Base-by-base conservation (phyloP, 257 asterid genomes). In the Solanum medicagineum region DNA sequence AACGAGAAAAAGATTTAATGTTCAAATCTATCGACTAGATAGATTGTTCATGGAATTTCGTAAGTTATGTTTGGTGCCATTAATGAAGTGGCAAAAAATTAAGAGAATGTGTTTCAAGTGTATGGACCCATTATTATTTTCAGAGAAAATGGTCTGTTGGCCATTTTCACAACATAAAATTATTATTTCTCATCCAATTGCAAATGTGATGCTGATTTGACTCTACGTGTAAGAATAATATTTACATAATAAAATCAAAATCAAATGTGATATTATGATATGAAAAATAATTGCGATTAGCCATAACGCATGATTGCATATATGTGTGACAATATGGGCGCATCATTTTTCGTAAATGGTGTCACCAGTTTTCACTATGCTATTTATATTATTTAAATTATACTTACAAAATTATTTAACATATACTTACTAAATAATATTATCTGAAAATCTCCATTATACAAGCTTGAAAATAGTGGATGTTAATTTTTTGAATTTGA, bases 111-210 rank as follows among this genome's bases (percentile, higher is more conserved):
- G 40, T 36, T 84, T 73, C 57, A 13, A 73, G 40, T 45, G 81
- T n/a, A 73, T 20, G 57, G 29, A 24, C 84, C 80, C 83, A 79
- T 80, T 69, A 87, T 59, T 59, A n/a, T n/a, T n/a, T n/a, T 9
- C 8, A 42, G 17, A 14, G 80, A 87, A 84, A 77, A 81, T 87
- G 89, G 87, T 83, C 2, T 84, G 89, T 69, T 57, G 53, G 83
- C 81, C 83, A 66, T 13, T 47, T 22, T 70, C 57, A 20, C 9
- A 26, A 59, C 87, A 87, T 20, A 11, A 20, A 70, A 70, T 5
- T 36, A 20, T 75, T 57, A 47, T 77, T 63, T 80, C 26, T 83
- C 14, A 60, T 60, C 16, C 32, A 60, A 60, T 85, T 70, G 19
- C 19, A 12, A 16, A 22, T 29, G 44, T 45, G 87, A 74, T 59